A percentile compares a stretch with the other conserved stretches of the same genome.
Conservation (phyloP, 805 yeast species). For the Kuraishia ogatae region DNA sequence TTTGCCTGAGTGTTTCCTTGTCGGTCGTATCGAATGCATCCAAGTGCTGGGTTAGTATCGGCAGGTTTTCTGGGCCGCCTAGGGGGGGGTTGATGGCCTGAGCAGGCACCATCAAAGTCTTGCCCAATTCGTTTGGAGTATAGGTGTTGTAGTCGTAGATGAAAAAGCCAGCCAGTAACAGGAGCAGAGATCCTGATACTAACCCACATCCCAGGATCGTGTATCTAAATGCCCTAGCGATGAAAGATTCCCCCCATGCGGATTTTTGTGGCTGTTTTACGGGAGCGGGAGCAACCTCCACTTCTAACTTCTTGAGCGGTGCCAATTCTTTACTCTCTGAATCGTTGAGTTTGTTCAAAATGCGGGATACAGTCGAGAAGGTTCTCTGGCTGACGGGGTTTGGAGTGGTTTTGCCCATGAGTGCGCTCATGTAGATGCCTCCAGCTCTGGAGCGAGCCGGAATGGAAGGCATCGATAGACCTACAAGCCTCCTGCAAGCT, state of each 20-base stretch:
- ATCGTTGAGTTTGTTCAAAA: not conserved
- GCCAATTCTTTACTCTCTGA: not conserved
- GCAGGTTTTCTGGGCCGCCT: conserved; percentile 70
- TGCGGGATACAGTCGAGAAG: not conserved
- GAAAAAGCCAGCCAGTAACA: conserved; percentile 41
- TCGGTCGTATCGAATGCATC: conserved; percentile 47
- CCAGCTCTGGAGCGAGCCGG: not conserved
- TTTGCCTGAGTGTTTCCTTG: conserved; percentile 35
- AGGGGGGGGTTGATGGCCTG: conserved; percentile 43
- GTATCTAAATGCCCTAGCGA: conserved; percentile 24
- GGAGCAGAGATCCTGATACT: conserved; percentile 31
- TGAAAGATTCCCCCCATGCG: conserved; percentile 8
- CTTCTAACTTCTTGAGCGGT: not conserved
- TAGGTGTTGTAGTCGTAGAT: conserved; percentile 64
- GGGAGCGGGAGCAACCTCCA: not conserved
- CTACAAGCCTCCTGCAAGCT: not conserved
- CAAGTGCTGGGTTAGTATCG: conserved; percentile 44
- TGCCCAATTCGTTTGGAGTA: conserved; percentile 28
- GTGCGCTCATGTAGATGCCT: not conserved
- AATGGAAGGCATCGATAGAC: not conserved
- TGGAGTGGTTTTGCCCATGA: too few species aligned
- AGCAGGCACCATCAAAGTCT: conserved; percentile 38
- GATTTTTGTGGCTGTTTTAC: not conserved
- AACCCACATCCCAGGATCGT: conserved; percentile 31
- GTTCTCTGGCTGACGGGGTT: not conserved